Base-by-base conservation (phyloP, 192 early-diverging fungal species). In the Coemansia sp. region DNA sequence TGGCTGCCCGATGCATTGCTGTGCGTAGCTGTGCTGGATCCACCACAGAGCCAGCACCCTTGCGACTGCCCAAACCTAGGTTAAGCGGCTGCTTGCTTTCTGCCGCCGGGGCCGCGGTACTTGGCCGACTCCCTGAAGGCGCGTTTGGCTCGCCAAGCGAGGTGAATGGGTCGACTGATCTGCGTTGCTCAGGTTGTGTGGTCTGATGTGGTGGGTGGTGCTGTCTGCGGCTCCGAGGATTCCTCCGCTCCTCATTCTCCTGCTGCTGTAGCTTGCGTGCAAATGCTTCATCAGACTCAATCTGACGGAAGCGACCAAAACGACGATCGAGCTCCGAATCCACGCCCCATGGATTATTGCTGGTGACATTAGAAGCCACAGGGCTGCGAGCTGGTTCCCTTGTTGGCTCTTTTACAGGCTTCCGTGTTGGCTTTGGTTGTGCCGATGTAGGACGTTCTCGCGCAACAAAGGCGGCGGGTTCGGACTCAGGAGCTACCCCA, bases 201-300 rank as follows among this genome's bases (percentile, higher is more conserved):
- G 31, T 26, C 26, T 62, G 48, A 26, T 60, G 54, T 41, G 47
- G 41, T 34, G 49, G 21, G 34, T 52, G 53, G 18, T 9, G 26
- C 0, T 25, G 25, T 51, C 59, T 70, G 19, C 59, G 58, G 54
- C 62, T 54, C 10, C 27, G 65, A 4, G 19, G 21, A 14, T 21
- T 49, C 52, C 28, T 30, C 18, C 51, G 38, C 24, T 63, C 24
- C 1, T 71, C 61, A 18, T 93, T 88, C 28, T 87, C 84, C 44
- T 91, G 85, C 68, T 97, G 85, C 65, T 97, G 94, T 51, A 97
- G 76, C 60, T 87, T 78, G 14, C 93, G 85, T 2, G 94, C 95
- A 62, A 93, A 77, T 22, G 80, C 81, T 68, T 93, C 94, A 71
- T 97, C 95, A 8, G 84, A 68, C 56, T 86, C 82, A 26, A 93